A percentile compares a stretch with the other conserved stretches of the same genome.
phyloP scores from a whole-genome alignment of 306 rosid species.

The Styphnolobium japonicum region DNA sequence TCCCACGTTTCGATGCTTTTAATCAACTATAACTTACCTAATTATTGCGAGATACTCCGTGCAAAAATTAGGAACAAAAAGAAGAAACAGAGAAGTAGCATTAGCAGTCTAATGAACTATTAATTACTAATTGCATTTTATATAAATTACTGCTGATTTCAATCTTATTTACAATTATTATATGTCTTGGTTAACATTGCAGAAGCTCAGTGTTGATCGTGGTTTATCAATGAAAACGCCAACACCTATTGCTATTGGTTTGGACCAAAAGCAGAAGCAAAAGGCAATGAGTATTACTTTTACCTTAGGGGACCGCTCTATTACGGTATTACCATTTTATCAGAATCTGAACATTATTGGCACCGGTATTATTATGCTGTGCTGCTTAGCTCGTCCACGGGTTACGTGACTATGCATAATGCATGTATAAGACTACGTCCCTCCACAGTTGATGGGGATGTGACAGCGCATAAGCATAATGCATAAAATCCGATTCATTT shows the following conservation, averaged over 20 bases:
- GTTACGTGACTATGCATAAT: conserved; percentile 38
- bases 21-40: no score
- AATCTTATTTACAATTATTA: neutral
- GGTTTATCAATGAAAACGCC: neutral
- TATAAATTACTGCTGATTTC: neutral
- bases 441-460: conserved; percentile 29
- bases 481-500: neutral
- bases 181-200: neutral
- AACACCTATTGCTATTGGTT: conserved; percentile 1
- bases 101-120: no score
- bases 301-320: conserved; percentile 21
- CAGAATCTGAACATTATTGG: conserved; percentile 15
- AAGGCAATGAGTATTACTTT: neutral
- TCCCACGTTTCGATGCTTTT: no score
- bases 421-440: conserved; percentile 34
- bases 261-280: conserved; percentile 19
- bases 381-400: neutral
- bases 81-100: no score
- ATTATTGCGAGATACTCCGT: no score
- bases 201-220: neutral
- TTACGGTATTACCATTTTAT: neutral
- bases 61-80: no score
- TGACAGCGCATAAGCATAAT: neutral
- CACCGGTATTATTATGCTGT: neutral
- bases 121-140: neutral